Base-by-base conservation (phyloP, 345 rosid genomes). In the Firmiana major region DNA sequence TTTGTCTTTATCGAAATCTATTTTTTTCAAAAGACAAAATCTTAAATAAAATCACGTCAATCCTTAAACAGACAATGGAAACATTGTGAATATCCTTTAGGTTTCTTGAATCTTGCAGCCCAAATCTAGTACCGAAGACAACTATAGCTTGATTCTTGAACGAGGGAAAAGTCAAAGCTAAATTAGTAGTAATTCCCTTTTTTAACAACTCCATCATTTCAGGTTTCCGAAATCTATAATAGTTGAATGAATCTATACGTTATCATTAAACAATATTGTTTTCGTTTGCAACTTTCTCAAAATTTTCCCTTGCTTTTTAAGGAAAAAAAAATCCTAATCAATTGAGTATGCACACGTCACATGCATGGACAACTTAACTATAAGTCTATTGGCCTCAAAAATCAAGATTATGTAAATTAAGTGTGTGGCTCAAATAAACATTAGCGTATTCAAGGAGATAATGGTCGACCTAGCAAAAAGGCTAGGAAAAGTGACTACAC, bases 371-470 rank as follows among this genome's bases (percentile, higher is more conserved):
- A 34, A 43, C 46, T 43, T 31, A 31, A 31, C 3, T 31, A 31
- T 3, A 31, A 53, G 6, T 7, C 6, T n/a, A 21, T 13, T 58
- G 34, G 22, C 72, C 75, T 26, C 67, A 22, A 9, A 9, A 38
- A 36, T n/a, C 58, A 17, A 53, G 22, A 53, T 53, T 5, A 17
- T 17, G 58, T 53, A 6, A 53, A 51, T 63, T 4, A 36, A 40
- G 24, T 6, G 51, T 63, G 81, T 62, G 58, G 71, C 76, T 53
- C 48, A 49, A 17, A 19, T 36, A 64, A 76, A 65, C 62, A 40
- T 7, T 9, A 2, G 3, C 7, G 24, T 6, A 7, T 8, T 57
- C 15, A 45, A 45, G 73, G 5, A 3, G 55, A 68, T 7, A 17
- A 19, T 63, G 74, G 34, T 45, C 34, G 34, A 2, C 57, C 67